Conservation (phyloP, 345 rosid species). For the Syzygium oleosum region DNA sequence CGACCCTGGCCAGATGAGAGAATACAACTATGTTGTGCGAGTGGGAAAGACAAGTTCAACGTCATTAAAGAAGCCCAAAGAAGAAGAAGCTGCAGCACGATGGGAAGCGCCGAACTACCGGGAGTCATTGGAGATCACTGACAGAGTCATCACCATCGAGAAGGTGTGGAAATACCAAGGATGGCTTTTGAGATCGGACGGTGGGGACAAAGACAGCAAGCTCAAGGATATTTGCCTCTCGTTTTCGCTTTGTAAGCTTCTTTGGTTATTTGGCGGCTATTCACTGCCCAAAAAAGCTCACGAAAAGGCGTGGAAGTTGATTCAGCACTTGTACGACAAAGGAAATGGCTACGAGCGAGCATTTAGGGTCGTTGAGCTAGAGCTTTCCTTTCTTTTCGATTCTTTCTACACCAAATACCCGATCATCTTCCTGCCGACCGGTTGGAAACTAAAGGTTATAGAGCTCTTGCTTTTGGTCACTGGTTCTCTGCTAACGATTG, state of each 20-base stretch:
- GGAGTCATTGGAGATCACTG: background rate
- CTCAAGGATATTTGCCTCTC: background rate
- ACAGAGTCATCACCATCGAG: background rate
- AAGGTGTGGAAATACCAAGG: background rate
- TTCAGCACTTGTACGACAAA: background rate
- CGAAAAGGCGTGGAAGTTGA: too few species aligned
- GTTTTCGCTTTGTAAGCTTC: background rate
- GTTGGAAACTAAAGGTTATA: too few species aligned
- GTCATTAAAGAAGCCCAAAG: rapidly evolving
- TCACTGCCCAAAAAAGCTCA: background rate
- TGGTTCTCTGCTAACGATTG: too few species aligned
- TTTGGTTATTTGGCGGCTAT: background rate
- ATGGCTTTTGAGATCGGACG: background rate
- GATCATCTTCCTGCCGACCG: background rate
- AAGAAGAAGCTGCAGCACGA: background rate
- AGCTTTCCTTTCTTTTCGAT: background rate
- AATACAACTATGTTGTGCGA: too few species aligned
- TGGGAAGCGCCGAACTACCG: background rate
- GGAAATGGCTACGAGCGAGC: background rate
- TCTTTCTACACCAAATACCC: background rate
- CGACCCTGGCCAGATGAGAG: background rate
- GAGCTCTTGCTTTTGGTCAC: too few species aligned
- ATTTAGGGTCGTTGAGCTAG: background rate
- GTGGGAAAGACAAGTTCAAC: background rate
- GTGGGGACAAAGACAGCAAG: background rate